phyloP scores from a whole-genome alignment of 78 protist genomes.

The Planoprotostelium fungivorum region DNA sequence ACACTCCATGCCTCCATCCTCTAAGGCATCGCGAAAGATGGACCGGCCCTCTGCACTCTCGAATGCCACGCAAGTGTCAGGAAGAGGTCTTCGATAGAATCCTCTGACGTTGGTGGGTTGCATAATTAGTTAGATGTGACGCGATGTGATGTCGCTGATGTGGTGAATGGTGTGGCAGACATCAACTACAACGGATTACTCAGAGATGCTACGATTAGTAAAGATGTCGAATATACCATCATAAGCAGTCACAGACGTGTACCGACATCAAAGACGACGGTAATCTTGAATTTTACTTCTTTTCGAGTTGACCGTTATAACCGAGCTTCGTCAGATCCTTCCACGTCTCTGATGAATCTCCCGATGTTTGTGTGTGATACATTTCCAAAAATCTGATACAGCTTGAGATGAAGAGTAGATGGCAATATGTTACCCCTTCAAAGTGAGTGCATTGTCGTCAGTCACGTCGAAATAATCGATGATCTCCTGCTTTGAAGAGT shows the following conservation, averaged over 20 bases:
- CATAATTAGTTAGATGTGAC: too few relatives aligned
- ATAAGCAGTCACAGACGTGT: too few relatives aligned
- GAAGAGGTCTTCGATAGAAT: slow-evolving; percentile 55
- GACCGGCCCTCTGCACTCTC: slow-evolving; percentile 43
- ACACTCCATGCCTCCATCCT: slow-evolving; percentile 1
- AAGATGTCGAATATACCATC: too few relatives aligned
- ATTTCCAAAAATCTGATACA: not conserved
- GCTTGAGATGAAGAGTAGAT: not conserved
- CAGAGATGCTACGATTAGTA: too few relatives aligned
- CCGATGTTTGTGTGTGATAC: not conserved
- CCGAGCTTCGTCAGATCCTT: not conserved
- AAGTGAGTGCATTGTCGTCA: not conserved
- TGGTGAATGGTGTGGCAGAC: too few relatives aligned
- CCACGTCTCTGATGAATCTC: not conserved
- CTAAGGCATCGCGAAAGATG: slow-evolving; percentile 6
- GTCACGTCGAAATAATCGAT: not conserved
- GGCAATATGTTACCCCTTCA: not conserved
- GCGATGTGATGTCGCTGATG: too few relatives aligned
- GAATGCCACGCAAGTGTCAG: slow-evolving; percentile 45
- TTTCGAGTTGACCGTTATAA: not conserved
- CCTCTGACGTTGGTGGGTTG: too few relatives aligned
- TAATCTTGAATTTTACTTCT: too few relatives aligned
- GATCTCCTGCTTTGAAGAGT: not conserved
- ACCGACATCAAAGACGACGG: too few relatives aligned
- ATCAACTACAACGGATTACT: too few relatives aligned